Evolutionary conservation across 768 basidiomycete genomes (phyloP), one percentile per base, ranked within the genome.

Genomic region (Hygrophorus russula): DNA sequence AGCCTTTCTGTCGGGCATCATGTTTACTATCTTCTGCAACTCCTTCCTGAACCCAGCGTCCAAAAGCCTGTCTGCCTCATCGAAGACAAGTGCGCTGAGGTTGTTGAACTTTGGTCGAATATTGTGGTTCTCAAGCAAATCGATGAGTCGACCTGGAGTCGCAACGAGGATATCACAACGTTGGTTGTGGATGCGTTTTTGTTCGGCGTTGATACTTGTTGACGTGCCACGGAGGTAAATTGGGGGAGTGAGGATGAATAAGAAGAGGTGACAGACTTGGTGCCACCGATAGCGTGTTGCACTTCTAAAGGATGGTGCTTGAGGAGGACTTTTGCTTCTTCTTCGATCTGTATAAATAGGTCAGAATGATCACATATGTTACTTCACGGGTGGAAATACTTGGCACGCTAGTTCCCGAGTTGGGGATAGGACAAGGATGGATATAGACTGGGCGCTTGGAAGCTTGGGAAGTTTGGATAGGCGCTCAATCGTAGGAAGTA

Each of bases 371-470:
- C 62, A 63, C 11, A 70, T 64, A 39, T 66, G 59, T 6, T 64
- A 59, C 5, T 24, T 24, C 4, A 3, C 7, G 24, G 33, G 33
- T 59, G 60, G 20, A 28, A 62, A 57, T 39, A 82, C 82, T 62
- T 85, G 82, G 51, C 76, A 72, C 2, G 81, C 83, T 28, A 87
- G 59, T 55, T 87, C 84, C 46, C 82, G 69, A 0, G 84, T 86
- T 0, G 84, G 84, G 3, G 82, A 80, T 20, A 87, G 51, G 1
- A 87, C 73, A 18, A 80, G 69, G 31, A 79, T 73, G 14, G 76
- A 82, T 24, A 78, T 68, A 5, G 35, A 14, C 35, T 14, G 8
- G 11, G 59, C 53, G 0, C 45, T n/a, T 0, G 48, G 54, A 12
- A 40, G 41, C 48, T 18, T 36, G 29, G 30, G 49, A 55, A 42